A percentile compares a stretch with the other conserved stretches of the same genome.
Conservation (phyloP, 352 stramenopile genomes). For the Phytophthora crassamura region DNA sequence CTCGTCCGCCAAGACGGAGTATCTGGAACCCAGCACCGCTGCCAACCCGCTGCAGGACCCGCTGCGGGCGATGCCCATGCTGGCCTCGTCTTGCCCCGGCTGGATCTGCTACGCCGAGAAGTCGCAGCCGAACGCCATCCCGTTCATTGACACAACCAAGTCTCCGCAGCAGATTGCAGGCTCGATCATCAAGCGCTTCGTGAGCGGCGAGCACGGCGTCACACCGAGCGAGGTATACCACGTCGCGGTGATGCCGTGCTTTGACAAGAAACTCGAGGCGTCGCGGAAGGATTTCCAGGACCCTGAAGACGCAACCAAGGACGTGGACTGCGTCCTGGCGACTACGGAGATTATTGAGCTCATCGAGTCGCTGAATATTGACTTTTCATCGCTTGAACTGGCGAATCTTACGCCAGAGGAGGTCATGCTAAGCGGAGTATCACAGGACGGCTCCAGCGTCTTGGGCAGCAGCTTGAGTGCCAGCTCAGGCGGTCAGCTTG, state of each 20-base stretch:
- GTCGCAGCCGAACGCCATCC: slow-evolving; percentile 93
- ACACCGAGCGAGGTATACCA: slow-evolving; percentile 88
- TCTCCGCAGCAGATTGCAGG: slow-evolving; percentile 96
- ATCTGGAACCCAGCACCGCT: slow-evolving; percentile 57
- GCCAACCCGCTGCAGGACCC: slow-evolving; percentile 69
- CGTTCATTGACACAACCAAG: slow-evolving; percentile 95
- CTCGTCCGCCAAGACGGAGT: slow-evolving; percentile 75
- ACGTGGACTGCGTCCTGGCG: slow-evolving; percentile 96
- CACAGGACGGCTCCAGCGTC: slow-evolving; percentile 55
- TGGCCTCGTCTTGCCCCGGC: slow-evolving; percentile 96
- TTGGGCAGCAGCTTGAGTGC: slow-evolving; percentile 71
- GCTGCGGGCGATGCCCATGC: slow-evolving; percentile 87
- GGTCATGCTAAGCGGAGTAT: slow-evolving; percentile 72
- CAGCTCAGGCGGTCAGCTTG: slow-evolving; percentile 89
- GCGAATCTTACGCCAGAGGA: slow-evolving; percentile 73
- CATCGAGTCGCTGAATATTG: slow-evolving; percentile 57
- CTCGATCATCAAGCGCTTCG: slow-evolving; percentile 80
- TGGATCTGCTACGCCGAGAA: slow-evolving; percentile 99
- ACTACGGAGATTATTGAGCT: slow-evolving; percentile 86
- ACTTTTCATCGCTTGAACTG: slow-evolving; percentile 72
- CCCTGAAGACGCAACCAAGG: slow-evolving; percentile 67
- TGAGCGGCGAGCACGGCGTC: slow-evolving; percentile 66
- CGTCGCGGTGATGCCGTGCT: slow-evolving; percentile 98
- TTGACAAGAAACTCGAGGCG: slow-evolving; percentile 99
- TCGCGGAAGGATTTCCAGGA: slow-evolving; percentile 92